Conservation (phyloP, 352 stramenopile species). For the Phytophthora macrochlamydospora region DNA sequence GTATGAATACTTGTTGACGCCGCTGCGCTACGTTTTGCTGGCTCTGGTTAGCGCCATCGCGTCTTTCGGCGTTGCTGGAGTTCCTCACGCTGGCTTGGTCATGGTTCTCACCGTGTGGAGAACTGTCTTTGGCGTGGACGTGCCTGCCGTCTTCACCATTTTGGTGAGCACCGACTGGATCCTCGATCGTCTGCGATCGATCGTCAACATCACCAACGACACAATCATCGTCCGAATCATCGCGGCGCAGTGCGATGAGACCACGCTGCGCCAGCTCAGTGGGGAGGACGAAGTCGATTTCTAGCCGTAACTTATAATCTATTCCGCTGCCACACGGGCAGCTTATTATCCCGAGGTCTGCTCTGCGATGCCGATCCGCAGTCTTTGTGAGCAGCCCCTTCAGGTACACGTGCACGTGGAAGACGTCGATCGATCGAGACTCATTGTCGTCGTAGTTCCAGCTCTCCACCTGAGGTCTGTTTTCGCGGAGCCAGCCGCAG, state of each 20-base stretch:
- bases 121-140: conserved; percentile 61
- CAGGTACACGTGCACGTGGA: conserved; percentile 87
- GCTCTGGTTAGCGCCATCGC: conserved; percentile 67
- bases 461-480: conserved; percentile 62
- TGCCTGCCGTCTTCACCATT: conserved; percentile 70
- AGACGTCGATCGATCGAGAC: conserved; percentile 86
- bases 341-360: neutral
- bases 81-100: conserved; percentile 74
- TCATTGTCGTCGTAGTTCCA: conserved; percentile 90
- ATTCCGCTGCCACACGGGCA: conserved; percentile 14
- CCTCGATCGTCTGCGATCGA: conserved; percentile 68
- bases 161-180: conserved; percentile 77
- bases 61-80: conserved; percentile 72
- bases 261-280: conserved; percentile 27
- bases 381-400: conserved; percentile 17
- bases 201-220: conserved; percentile 88
- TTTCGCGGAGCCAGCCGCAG: conserved; percentile 70
- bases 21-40: conserved; percentile 66
- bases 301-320: conserved; percentile 26
- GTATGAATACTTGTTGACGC: conserved; percentile 56
- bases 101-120: conserved; percentile 84
- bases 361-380: too few relatives aligned
- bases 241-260: conserved; percentile 73
- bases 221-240: conserved; percentile 82
- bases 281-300: conserved; percentile 35